Conservation (phyloP, 805 yeast species). For the Ogataea trehalophila region DNA sequence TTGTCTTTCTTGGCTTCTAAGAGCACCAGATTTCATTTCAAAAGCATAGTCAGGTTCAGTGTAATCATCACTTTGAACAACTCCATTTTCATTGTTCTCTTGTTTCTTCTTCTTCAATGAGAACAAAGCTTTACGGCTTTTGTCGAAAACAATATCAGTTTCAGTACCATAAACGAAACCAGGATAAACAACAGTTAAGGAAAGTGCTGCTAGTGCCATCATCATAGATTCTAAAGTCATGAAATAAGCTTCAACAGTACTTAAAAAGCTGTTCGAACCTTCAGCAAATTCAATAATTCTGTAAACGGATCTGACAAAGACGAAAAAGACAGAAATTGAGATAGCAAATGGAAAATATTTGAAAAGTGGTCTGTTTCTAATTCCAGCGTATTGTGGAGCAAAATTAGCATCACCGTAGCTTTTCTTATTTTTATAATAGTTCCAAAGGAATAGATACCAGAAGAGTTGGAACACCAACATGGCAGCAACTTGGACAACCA, state of each 20-base stretch:
- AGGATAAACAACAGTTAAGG: constrained; percentile 55
- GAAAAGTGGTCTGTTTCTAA: constrained; percentile 32
- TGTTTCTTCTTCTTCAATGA: not conserved
- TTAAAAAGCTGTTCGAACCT: constrained; percentile 65
- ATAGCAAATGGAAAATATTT: constrained; percentile 40
- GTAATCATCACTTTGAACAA: not conserved
- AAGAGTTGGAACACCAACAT: constrained; percentile 54
- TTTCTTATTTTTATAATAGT: constrained; percentile 25
- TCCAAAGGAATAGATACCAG: constrained; percentile 39
- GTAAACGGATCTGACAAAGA: constrained; percentile 63
- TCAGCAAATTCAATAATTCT: constrained; percentile 63
- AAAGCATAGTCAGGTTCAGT: too few relatives aligned
- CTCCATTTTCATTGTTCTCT: not conserved
- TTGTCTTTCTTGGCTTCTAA: too few relatives aligned
- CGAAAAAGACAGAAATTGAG: constrained; percentile 40
- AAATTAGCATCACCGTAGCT: constrained; percentile 27
- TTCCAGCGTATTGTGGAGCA: constrained; percentile 25
- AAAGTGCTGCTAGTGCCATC: constrained; percentile 43
- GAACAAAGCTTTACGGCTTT: not conserved
- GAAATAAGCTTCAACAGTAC: constrained; percentile 52
- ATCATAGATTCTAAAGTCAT: constrained; percentile 57
- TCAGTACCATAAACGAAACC: constrained; percentile 40
- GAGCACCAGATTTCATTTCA: too few relatives aligned
- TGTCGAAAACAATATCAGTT: constrained; percentile 6
- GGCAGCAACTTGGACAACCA: constrained; percentile 64